Conservation (phyloP, 1,284 basidiomycete genomes). For the Sphaerobolus stellatus region DNA sequence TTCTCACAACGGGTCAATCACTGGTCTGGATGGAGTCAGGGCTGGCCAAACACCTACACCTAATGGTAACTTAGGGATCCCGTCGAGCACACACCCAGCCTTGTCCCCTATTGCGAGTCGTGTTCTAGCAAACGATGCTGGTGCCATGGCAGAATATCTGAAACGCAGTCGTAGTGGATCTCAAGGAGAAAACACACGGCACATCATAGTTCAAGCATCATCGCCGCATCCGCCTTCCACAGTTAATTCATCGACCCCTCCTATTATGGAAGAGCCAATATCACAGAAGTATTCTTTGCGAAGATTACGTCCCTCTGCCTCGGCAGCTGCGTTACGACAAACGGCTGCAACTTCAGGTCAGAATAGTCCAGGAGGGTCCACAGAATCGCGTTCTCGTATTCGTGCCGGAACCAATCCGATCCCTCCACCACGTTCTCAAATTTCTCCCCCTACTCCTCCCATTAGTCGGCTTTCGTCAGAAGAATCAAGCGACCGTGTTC, state of each 20-base stretch:
- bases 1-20: slow-evolving; percentile 28
- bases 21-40: slow-evolving; percentile 1
- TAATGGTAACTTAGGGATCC: background rate
- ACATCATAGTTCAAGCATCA: slow-evolving; percentile 53
- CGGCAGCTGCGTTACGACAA: slow-evolving; percentile 68
- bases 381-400: slow-evolving; percentile 36
- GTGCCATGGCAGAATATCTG: slow-evolving; percentile 81
- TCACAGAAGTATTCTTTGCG: slow-evolving; percentile 45
- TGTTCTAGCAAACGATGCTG: slow-evolving; percentile 76
- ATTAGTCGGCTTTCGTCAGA: slow-evolving; percentile 41
- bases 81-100: slow-evolving; percentile 33
- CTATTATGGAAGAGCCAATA: slow-evolving; percentile 37
- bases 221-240: slow-evolving; percentile 15
- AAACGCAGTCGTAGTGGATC: slow-evolving; percentile 69
- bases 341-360: slow-evolving; percentile 37
- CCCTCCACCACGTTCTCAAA: slow-evolving; percentile 36
- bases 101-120: slow-evolving; percentile 73
- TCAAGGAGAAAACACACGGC: slow-evolving; percentile 8
- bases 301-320: slow-evolving; percentile 67
- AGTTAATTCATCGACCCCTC: background rate
- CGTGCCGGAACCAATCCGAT: slow-evolving; percentile 69
- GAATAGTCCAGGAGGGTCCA: slow-evolving; percentile 34
- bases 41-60: background rate
- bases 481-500: slow-evolving; percentile 3
- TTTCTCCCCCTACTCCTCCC: slow-evolving; percentile 35